These are phyloP conservation scores for Argentina anserina DNA, from an alignment of 306 rosid genomes.

Conservation along the genomic window DNA sequence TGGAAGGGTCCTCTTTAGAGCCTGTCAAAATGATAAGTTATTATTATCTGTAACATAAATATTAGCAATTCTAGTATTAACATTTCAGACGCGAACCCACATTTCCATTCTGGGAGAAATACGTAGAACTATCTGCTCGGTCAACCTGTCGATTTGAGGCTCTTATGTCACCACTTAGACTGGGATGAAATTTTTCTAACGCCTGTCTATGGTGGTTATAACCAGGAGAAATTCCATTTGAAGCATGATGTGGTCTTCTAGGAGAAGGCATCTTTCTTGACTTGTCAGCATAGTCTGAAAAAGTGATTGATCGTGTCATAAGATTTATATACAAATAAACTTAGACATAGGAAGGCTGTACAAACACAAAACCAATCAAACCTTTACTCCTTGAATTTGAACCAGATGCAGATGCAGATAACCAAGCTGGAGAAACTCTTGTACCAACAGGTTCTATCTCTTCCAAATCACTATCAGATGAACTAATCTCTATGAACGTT, in stretches of 20 bases:
- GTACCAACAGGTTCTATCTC: slow-evolving; percentile 23
- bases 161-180: slow-evolving; percentile 38
- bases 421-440: slow-evolving; percentile 67
- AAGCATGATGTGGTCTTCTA: slow-evolving; percentile 43
- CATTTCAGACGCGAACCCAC: slow-evolving; percentile 32
- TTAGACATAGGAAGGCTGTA: background rate
- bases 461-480: slow-evolving; percentile 80
- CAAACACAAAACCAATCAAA: slow-evolving; percentile 24
- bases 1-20: slow-evolving; percentile 65
- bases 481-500: slow-evolving; percentile 57
- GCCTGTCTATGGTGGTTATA: slow-evolving; percentile 33
- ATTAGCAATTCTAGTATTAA: slow-evolving; percentile 43
- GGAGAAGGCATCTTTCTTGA: slow-evolving; percentile 35
- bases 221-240: slow-evolving; percentile 36
- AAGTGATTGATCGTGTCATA: slow-evolving; percentile 10
- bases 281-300: slow-evolving; percentile 50
- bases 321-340: slow-evolving; percentile 4
- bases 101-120: slow-evolving; percentile 41
- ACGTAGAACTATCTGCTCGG: slow-evolving; percentile 28
- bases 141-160: slow-evolving; percentile 30
- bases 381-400: slow-evolving; percentile 42
- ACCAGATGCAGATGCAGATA: slow-evolving; percentile 35
- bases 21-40: slow-evolving; percentile 61
- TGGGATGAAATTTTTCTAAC: slow-evolving; percentile 26
- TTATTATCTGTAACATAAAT: slow-evolving; percentile 40